Conservation (phyloP, 441 rosid species). For the Breynia disticha region DNA sequence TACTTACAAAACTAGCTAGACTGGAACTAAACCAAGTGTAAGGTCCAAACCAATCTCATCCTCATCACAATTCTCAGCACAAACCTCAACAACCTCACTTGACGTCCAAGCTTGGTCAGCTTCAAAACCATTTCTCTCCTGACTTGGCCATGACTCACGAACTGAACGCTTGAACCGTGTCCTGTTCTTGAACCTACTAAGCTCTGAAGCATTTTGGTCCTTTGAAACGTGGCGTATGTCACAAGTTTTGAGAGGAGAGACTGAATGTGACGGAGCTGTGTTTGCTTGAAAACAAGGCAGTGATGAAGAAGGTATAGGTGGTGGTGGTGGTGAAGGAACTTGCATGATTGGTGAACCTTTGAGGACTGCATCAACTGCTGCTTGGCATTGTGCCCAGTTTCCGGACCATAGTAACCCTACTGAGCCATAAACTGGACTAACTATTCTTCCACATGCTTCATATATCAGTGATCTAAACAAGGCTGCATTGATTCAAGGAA, state of each 20-base stretch:
- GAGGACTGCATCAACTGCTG: conserved; percentile 42
- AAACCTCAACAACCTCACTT: too few species aligned
- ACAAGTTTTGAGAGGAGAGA: conserved; percentile 20
- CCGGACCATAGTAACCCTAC: conserved; percentile 46
- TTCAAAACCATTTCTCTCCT: not conserved
- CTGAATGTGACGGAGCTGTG: conserved; percentile 14
- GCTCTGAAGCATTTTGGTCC: conserved; percentile 9
- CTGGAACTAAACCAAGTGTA: conserved; percentile 31
- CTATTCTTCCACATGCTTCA: conserved; percentile 50
- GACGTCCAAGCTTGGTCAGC: too few species aligned
- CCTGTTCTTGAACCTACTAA: conserved; percentile 13
- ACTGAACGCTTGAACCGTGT: conserved; percentile 27
- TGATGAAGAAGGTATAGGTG: not conserved
- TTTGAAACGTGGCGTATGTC: conserved; percentile 40
- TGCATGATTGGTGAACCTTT: conserved; percentile 24
- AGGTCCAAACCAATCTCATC: conserved; percentile 36
- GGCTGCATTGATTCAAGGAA: conserved; percentile 21
- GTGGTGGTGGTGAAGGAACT: conserved; percentile 11
- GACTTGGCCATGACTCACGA: conserved; percentile 10
- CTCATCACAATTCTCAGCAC: conserved; percentile 7
- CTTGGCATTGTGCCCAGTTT: conserved; percentile 40
- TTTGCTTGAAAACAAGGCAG: not conserved
- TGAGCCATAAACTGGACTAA: conserved; percentile 42
- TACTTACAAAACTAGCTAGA: not conserved
- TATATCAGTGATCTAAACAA: conserved; percentile 41